Evolutionary conservation across 805 yeast genomes (phyloP), one percentile per base, ranked within the genome.

Genomic region (fission yeast (Schizosaccharomyces pombe)): DNA sequence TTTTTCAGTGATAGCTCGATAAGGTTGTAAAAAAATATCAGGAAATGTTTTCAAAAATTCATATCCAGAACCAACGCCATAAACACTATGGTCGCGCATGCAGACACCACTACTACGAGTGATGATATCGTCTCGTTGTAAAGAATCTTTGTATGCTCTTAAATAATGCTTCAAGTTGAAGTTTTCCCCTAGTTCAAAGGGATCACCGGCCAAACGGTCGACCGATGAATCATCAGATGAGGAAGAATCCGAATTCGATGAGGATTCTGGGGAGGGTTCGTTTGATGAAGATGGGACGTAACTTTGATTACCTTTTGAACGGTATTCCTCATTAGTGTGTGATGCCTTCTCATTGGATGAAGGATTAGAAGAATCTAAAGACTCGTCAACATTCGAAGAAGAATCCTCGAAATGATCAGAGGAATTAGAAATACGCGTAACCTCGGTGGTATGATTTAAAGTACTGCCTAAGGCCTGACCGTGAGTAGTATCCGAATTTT

Each of bases 21-120:
- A 57, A 63, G 60, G 60, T 5, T 49, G 16, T 40, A 32, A 47
- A 31, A 74, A 63, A 4, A 74, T 56, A 61, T 74, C 76, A 11
- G 67, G 63, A 26, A 71, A 70, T 26, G 79, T 74, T 24, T 68
- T 67, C 19, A 68, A 66, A 56, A 69, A 63, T 0, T 77, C 64
- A 54, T 74, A 70, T 6, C 73, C 63, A 52, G 71, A 69, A 59
- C 76, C 77, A 47, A 69, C 65, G 53, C 80, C 81, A 53, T 60
- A 63, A 16, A 66, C 68, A 16, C 68, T 62, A 43, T 72, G 62
- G 58, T 71, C 64, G 56, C 65, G 60, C 58, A 73, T 69, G 52
- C 59, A 51, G 14, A 65, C 62, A 37, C 68, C 75, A 52, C 70
- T 56, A 30, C 64, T 60, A 52, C 70, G 63, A 37, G 60, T 57